Conservation (phyloP, 2,329 filamentous ascomycete genomes). For the Ophiostoma tasmaniense region DNA sequence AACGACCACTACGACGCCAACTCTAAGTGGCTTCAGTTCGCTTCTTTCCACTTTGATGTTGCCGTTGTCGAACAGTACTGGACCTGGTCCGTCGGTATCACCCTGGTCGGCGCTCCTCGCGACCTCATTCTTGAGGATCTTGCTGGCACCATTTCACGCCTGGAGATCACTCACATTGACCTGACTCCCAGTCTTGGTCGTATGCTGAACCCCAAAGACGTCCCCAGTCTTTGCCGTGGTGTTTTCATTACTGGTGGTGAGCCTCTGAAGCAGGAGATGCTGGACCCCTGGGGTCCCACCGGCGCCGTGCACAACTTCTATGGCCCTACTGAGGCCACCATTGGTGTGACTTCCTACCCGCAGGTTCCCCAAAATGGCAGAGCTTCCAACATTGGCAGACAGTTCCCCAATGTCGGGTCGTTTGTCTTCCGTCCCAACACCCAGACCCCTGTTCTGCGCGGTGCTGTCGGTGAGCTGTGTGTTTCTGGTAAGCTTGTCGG, state of each 20-base stretch:
- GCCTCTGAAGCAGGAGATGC: slow-evolving; percentile 76
- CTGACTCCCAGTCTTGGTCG: slow-evolving; percentile 81
- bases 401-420: slow-evolving; percentile 81
- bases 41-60: slow-evolving; percentile 90
- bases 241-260: slow-evolving; percentile 94
- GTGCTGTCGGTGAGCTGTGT: slow-evolving; percentile 79
- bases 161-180: slow-evolving; percentile 83
- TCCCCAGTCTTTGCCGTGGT: slow-evolving; percentile 68
- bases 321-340: slow-evolving; percentile 86
- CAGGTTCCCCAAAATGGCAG: slow-evolving; percentile 69
- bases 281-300: slow-evolving; percentile 74
- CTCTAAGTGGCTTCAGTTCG: slow-evolving; percentile 76
- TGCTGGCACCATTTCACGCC: slow-evolving; percentile 57
- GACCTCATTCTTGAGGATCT: slow-evolving; percentile 83
- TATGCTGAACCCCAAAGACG: slow-evolving; percentile 68
- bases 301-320: slow-evolving; percentile 86
- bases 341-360: slow-evolving; percentile 85
- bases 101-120: slow-evolving; percentile 70
- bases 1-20: slow-evolving; percentile 59
- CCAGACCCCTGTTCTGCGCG: slow-evolving; percentile 62
- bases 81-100: slow-evolving; percentile 88
- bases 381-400: slow-evolving; percentile 77
- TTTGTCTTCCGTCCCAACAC: slow-evolving; percentile 67
- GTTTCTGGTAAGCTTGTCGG: slow-evolving; percentile 81
- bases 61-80: slow-evolving; percentile 90